A percentile compares a stretch with the other conserved stretches of the same genome.
Evolutionary conservation across 176 grass and related monocot species (phyloP).

Genomic region (Canna indica): DNA sequence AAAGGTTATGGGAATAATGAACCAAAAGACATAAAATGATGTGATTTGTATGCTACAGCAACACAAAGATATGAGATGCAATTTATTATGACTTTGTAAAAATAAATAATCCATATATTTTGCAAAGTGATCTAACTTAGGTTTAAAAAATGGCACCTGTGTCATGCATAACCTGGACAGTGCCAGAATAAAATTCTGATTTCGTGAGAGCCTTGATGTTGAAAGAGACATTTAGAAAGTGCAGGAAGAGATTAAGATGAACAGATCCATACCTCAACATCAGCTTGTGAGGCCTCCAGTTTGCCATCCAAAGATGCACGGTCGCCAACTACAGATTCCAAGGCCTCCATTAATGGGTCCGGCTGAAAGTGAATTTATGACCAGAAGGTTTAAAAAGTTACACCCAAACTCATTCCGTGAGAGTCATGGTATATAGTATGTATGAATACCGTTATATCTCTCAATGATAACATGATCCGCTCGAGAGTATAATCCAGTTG

Average conservation of each 20-base stretch:
- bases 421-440: background rate
- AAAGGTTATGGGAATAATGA: no score
- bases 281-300: slow-evolving; percentile 57
- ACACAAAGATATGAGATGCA: no score
- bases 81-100: no score
- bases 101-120: no score
- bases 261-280: slow-evolving; percentile 50
- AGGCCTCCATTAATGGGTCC: slow-evolving; percentile 33
- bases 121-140: background rate
- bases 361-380: slow-evolving; percentile 27
- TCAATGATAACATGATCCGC: slow-evolving; percentile 80
- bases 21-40: no score
- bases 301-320: slow-evolving; percentile 45
- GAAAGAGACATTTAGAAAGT: background rate
- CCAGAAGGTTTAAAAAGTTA: background rate
- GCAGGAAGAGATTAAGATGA: background rate
- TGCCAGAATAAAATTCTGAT: background rate
- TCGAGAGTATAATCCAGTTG: slow-evolving; percentile 54
- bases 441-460: slow-evolving; percentile 54
- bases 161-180: background rate
- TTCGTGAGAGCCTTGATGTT: background rate
- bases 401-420: background rate
- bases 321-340: slow-evolving; percentile 70
- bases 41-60: no score
- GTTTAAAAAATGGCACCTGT: background rate